These are phyloP conservation scores for Boletus pseudopeckii DNA, from an alignment of 768 basidiomycete genomes.

Conservation along the genomic window DNA sequence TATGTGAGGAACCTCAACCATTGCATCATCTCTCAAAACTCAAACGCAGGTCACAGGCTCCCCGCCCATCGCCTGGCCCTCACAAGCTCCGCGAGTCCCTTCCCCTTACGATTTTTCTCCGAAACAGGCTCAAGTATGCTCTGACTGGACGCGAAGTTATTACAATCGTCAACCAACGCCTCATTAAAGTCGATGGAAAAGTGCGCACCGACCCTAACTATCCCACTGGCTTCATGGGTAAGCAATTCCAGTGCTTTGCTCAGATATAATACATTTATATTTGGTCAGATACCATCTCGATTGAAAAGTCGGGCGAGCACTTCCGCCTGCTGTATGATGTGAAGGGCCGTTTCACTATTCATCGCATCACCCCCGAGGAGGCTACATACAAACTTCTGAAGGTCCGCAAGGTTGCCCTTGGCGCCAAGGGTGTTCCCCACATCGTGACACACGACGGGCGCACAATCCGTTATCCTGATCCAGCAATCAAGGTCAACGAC, in stretches of 20 bases:
- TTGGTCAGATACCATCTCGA: slow-evolving; percentile 81
- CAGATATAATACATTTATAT: neutral
- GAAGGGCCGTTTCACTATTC: slow-evolving; percentile 99
- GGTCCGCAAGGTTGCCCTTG: slow-evolving; percentile 88
- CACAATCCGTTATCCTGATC: slow-evolving; percentile 99
- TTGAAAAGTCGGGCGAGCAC: slow-evolving; percentile 98
- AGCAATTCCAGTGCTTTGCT: slow-evolving; percentile 19
- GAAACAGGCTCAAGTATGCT: slow-evolving; percentile 99
- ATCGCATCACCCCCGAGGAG: slow-evolving; percentile 98
- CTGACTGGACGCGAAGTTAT: slow-evolving; percentile 95
- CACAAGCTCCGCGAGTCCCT: slow-evolving; percentile 99
- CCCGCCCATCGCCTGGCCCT: slow-evolving; percentile 96
- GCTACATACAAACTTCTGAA: slow-evolving; percentile 95
- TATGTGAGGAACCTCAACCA: slow-evolving; percentile 55
- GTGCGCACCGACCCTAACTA: slow-evolving; percentile 97
- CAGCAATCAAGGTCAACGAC: slow-evolving; percentile 92
- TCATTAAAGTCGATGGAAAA: slow-evolving; percentile 98
- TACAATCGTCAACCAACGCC: slow-evolving; percentile 89
- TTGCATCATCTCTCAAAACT: slow-evolving; percentile 1
- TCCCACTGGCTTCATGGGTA: slow-evolving; percentile 97
- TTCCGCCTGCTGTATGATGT: slow-evolving; percentile 99
- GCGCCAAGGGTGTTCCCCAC: slow-evolving; percentile 91
- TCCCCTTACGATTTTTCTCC: slow-evolving; percentile 94
- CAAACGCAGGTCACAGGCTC: slow-evolving; percentile 55
- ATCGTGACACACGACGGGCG: slow-evolving; percentile 99